phyloP scores from a whole-genome alignment of 352 stramenopile genomes.

The Blastocystis sp. region DNA sequence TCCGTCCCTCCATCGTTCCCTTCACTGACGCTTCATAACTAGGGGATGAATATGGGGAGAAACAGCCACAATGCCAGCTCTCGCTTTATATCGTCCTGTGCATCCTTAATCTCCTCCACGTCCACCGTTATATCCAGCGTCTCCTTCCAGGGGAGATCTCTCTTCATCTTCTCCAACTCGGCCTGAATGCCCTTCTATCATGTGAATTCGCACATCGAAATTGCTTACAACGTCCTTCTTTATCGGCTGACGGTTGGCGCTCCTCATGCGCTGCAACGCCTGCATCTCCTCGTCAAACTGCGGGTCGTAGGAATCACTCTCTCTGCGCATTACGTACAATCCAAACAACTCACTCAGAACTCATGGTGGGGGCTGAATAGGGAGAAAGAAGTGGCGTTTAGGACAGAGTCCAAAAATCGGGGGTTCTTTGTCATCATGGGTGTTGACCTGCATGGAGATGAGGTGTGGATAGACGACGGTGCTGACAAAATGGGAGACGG shows the following conservation, averaged over 20 bases:
- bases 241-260: background rate
- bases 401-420: background rate
- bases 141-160: slow-evolving; percentile 58
- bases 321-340: background rate
- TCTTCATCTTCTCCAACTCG: slow-evolving; percentile 15
- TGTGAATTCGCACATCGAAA: background rate
- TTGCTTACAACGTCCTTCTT: slow-evolving; percentile 46
- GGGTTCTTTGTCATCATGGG: too few relatives aligned
- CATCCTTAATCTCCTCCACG: slow-evolving; percentile 40
- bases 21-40: slow-evolving; percentile 68
- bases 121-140: slow-evolving; percentile 64
- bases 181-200: slow-evolving; percentile 42
- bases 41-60: background rate
- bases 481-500: too few relatives aligned
- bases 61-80: slow-evolving; percentile 57
- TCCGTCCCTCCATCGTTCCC: slow-evolving; percentile 46
- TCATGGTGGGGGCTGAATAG: slow-evolving; percentile 19
- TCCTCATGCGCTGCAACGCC: background rate
- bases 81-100: slow-evolving; percentile 68
- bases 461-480: too few relatives aligned
- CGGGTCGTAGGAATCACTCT: slow-evolving; percentile 20
- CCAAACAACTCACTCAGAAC: slow-evolving; percentile 34
- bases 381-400: background rate
- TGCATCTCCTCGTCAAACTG: slow-evolving; percentile 62
- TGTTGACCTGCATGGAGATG: too few relatives aligned